Evolutionary conservation across 306 rosid genomes (phyloP).

Genomic region (Vicia sativa): DNA sequence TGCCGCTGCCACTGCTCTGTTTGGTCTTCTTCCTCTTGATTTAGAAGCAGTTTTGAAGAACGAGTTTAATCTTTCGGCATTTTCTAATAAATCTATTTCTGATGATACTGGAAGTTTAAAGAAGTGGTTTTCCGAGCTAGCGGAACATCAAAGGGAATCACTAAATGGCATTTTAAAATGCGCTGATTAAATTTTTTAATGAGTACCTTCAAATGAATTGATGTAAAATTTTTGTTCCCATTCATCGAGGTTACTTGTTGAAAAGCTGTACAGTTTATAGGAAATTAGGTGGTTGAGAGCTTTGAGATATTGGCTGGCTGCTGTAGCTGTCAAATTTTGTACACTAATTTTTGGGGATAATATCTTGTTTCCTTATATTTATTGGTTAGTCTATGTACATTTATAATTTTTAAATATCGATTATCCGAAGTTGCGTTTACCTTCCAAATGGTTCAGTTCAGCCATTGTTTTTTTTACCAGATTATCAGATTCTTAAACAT

Average conservation of each 20-base stretch:
- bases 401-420: not conserved
- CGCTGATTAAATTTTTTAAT: conserved; percentile 30
- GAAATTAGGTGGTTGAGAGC: conserved; percentile 34
- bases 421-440: not conserved
- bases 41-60: conserved; percentile 52
- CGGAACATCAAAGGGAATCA: conserved; percentile 54
- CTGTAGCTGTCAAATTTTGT: conserved; percentile 13
- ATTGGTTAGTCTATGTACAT: not conserved
- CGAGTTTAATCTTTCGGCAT: conserved; percentile 18
- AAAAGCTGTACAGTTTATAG: conserved; percentile 26
- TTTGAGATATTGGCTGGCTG: conserved; percentile 19
- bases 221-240: not conserved
- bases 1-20: conserved; percentile 57
- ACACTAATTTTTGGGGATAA: not conserved
- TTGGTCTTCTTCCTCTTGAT: conserved; percentile 62
- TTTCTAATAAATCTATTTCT: conserved; percentile 35
- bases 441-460: conserved; percentile 1
- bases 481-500: not conserved
- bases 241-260: conserved; percentile 2
- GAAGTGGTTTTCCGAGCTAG: conserved; percentile 62
- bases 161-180: conserved; percentile 45
- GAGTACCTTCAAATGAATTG: conserved; percentile 40
- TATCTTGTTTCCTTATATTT: conserved; percentile 11
- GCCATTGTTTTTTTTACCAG: no score
- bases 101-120: conserved; percentile 42